Evolutionary conservation across 768 basidiomycete genomes (phyloP).

Genomic region (Mycena metata): DNA sequence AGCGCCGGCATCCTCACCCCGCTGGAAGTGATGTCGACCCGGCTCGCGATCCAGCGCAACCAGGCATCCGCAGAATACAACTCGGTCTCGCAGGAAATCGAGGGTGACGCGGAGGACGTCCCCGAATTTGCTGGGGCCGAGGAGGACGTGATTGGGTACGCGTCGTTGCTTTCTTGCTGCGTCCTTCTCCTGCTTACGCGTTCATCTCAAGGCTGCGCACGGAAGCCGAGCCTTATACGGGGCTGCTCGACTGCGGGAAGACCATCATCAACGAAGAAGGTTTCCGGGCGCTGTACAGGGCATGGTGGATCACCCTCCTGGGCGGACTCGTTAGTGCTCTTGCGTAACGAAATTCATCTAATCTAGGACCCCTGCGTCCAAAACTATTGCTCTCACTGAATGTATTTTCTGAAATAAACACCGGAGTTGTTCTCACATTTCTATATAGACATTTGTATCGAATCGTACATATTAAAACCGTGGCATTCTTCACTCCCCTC

Average conservation of each 20-base stretch:
- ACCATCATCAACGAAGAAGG: slow-evolving; percentile 87
- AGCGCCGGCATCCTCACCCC: slow-evolving; percentile 77
- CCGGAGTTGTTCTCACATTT: neutral
- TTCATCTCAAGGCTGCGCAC: slow-evolving; percentile 67
- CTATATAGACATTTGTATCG: neutral
- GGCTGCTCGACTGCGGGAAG: slow-evolving; percentile 81
- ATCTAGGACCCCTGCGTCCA: neutral
- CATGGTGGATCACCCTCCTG: slow-evolving; percentile 87
- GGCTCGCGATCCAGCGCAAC: slow-evolving; percentile 88
- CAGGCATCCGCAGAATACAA: slow-evolving; percentile 83
- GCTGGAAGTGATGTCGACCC: slow-evolving; percentile 82
- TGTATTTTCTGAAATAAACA: slow-evolving; percentile 13
- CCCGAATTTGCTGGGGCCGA: slow-evolving; percentile 76
- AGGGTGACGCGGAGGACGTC: slow-evolving; percentile 71
- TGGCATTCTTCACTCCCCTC: too few species aligned
- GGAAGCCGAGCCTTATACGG: slow-evolving; percentile 84
- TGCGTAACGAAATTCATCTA: slow-evolving; percentile 42
- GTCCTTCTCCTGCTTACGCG: slow-evolving; percentile 27
- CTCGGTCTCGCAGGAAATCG: slow-evolving; percentile 80
- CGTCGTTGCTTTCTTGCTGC: slow-evolving; percentile 14
- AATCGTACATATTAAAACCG: neutral
- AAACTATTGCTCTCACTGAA: neutral
- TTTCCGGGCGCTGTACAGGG: slow-evolving; percentile 77
- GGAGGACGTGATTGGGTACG: slow-evolving; percentile 90
- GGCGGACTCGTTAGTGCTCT: slow-evolving; percentile 72